Evolutionary conservation across 2,329 filamentous ascomycete genomes (phyloP), one percentile per base, ranked within the genome.

Genomic region (Cryphonectria parasitica): DNA sequence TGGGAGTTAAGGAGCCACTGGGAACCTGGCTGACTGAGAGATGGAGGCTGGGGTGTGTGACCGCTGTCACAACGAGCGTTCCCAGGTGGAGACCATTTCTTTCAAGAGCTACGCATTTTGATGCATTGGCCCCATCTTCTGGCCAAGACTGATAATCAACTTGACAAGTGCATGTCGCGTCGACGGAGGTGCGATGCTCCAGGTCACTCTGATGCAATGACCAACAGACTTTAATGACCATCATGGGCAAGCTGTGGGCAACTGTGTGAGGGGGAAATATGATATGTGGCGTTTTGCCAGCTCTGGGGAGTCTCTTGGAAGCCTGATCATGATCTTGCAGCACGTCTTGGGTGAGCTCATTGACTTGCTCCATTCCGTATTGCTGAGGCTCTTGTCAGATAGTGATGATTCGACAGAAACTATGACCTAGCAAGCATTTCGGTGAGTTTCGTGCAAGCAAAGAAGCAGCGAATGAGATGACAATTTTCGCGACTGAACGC

Each of bases 1-100:
- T 61, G 58, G 58, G 34, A 39, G 58, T 34, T 39, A 61, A 22
- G 34, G 45, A 58, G 54, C 49, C 49, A 2, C 36, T n/a, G n/a
- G n/a, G n/a, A 56, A 15, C 31, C 22, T 36, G 39, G 31, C 58
- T 39, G 58, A 39, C 31, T 34, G 17, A 39, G 19, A 39, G 58
- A 39, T n/a, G 58, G 58, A 56, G 58, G 58, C 58, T 61, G 58
- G 58, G 58, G 31, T 31, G 58, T 61, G 58, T 61, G 58, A 61
- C 31, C 58, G 10, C 28, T 19, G 31, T 28, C 58, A 61, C 58
- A 34, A 61, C 11, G 34, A 61, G 34, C 58, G 8, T 39, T 22
- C 34, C 34, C n/a, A 39, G 58, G 58, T 61, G 58, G 58, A 31
- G 54, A 58, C 25, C 0, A 13, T 28, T 25, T 56, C 34, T 17